These are phyloP conservation scores for Aotearoamyces nothofagi DNA, from an alignment of 2,329 filamentous ascomycete genomes.

Conservation along the genomic window DNA sequence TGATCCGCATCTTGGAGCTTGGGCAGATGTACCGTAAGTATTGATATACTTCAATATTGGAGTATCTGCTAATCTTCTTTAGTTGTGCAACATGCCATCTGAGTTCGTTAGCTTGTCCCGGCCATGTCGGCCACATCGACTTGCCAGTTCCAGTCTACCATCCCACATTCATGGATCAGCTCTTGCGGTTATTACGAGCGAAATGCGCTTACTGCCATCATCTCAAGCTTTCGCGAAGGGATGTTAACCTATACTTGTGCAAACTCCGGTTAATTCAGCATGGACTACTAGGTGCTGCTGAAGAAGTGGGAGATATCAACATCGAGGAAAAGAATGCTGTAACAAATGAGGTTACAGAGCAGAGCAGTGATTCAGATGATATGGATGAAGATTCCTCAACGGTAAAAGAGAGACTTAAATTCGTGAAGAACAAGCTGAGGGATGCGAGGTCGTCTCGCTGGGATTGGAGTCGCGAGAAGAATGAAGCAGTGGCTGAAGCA, in stretches of 20 bases:
- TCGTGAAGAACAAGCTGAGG: slow-evolving; percentile 59
- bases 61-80: slow-evolving; percentile 6
- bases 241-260: slow-evolving; percentile 67
- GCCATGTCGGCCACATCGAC: slow-evolving; percentile 90
- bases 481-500: slow-evolving; percentile 67
- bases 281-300: slow-evolving; percentile 57
- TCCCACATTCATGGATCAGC: slow-evolving; percentile 90
- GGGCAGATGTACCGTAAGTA: slow-evolving; percentile 67
- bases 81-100: slow-evolving; percentile 91
- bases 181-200: slow-evolving; percentile 68
- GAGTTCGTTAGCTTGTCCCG: slow-evolving; percentile 67
- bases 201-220: slow-evolving; percentile 86
- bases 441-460: slow-evolving; percentile 29
- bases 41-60: not conserved
- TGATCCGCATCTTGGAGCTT: slow-evolving; percentile 80
- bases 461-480: slow-evolving; percentile 41
- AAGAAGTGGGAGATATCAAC: slow-evolving; percentile 30
- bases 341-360: slow-evolving; percentile 8
- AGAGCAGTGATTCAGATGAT: slow-evolving; percentile 6
- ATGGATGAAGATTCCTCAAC: slow-evolving; percentile 24
- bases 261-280: slow-evolving; percentile 76
- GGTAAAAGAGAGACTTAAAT: slow-evolving; percentile 43
- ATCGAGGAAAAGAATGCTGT: no score
- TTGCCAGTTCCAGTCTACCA: slow-evolving; percentile 90
- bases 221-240: slow-evolving; percentile 62